Conservation (phyloP, 768 basidiomycete genomes). For the Kwoniella bestiolae region DNA sequence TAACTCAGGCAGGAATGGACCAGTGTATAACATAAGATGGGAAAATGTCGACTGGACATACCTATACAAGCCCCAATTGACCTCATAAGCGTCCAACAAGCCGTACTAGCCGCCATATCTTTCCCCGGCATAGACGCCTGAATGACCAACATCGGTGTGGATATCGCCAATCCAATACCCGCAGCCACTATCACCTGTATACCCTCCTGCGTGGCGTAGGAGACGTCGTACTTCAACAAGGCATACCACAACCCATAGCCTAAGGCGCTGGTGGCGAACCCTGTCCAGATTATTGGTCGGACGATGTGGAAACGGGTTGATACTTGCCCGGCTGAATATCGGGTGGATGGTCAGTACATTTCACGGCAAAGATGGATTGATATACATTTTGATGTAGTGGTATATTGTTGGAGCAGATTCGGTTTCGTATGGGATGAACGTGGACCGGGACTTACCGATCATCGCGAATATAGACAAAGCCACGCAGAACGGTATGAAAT, state of each 20-base stretch:
- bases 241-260: constrained; percentile 42
- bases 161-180: constrained; percentile 47
- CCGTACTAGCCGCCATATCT: constrained; percentile 54
- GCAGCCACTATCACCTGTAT: constrained; percentile 38
- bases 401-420: no score
- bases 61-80: constrained; percentile 49
- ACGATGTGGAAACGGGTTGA: constrained; percentile 39
- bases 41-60: constrained; percentile 12
- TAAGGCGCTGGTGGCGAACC: constrained; percentile 37
- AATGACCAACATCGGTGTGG: constrained; percentile 49
- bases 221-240: constrained; percentile 20
- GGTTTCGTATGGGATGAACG: no score
- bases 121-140: constrained; percentile 53
- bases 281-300: constrained; percentile 51
- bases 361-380: no score
- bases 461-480: constrained; percentile 23
- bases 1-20: no score
- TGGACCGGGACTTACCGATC: constrained; percentile 22
- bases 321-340: constrained; percentile 51
- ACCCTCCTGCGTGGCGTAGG: constrained; percentile 36
- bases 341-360: no score
- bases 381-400: no score
- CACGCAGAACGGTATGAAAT: constrained; percentile 47
- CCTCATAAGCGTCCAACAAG: constrained; percentile 47
- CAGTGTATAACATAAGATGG: no score